Evolutionary conservation across 2,329 filamentous ascomycete species (phyloP).

Genomic region (Stemphylium lycopersici): DNA sequence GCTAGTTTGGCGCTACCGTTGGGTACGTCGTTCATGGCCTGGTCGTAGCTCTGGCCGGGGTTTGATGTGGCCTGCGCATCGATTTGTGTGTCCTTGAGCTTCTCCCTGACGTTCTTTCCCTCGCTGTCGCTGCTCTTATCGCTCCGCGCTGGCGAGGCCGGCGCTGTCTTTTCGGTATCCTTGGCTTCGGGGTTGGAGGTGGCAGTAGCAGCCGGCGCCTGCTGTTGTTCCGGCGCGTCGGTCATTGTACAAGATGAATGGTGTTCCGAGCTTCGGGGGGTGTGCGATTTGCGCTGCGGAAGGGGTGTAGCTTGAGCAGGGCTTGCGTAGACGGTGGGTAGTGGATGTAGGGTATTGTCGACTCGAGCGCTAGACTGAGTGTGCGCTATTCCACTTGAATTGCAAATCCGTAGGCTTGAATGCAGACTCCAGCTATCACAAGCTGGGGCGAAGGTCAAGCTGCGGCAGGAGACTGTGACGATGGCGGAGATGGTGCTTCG

Average conservation of each 20-base stretch:
- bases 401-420: neutral
- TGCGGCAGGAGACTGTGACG: conserved; percentile 9
- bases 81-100: conserved; percentile 67
- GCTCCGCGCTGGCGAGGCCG: conserved; percentile 41
- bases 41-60: conserved; percentile 21
- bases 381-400: neutral
- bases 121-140: conserved; percentile 55
- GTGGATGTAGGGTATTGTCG: neutral
- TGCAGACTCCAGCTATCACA: conserved; percentile 16
- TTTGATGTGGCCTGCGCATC: conserved; percentile 46
- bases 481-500: conserved; percentile 18
- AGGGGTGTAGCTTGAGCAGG: neutral
- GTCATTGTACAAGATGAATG: conserved; percentile 26
- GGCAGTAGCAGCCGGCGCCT: conserved; percentile 14
- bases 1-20: conserved; percentile 30
- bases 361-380: neutral
- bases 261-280: conserved; percentile 5
- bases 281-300: neutral
- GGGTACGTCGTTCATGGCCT: conserved; percentile 30
- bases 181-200: conserved; percentile 18
- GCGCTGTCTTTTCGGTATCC: conserved; percentile 19
- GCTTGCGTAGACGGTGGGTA: neutral
- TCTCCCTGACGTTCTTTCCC: conserved; percentile 65
- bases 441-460: conserved; percentile 4
- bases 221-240: conserved; percentile 32